phyloP scores from a whole-genome alignment of 164 flowering plant genomes.

The Vitis cinerea region DNA sequence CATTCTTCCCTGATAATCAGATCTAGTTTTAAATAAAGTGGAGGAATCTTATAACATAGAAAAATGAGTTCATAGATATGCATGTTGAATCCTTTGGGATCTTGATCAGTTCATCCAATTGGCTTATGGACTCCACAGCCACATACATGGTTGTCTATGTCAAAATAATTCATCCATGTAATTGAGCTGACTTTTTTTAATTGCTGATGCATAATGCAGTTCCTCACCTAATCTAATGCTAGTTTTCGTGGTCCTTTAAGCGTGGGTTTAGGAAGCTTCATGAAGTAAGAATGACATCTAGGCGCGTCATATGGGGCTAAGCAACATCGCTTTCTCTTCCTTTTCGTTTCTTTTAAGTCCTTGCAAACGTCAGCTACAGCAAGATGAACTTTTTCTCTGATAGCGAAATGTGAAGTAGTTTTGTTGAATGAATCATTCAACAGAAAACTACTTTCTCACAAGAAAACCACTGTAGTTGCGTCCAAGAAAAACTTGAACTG shows the following conservation, averaged over 20 bases:
- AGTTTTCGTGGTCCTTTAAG: background rate
- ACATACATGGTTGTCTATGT: background rate
- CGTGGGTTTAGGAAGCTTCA: background rate
- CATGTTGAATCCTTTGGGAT: background rate
- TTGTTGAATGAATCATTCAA: too few relatives aligned
- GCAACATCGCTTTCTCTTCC: background rate
- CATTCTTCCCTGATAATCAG: background rate
- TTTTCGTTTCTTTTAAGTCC: background rate
- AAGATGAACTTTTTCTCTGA: too few relatives aligned
- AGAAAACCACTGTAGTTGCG: too few relatives aligned
- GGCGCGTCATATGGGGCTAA: background rate
- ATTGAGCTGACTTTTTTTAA: conserved; percentile 2
- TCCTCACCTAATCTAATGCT: background rate
- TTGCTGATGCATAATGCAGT: background rate
- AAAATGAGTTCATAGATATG: background rate
- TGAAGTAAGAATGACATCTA: background rate
- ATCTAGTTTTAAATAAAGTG: background rate
- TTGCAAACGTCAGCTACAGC: background rate
- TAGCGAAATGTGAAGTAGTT: too few relatives aligned
- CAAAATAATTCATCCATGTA: background rate
- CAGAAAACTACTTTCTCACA: too few relatives aligned
- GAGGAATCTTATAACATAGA: background rate
- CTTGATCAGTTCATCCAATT: background rate
- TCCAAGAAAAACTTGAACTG: too few relatives aligned
- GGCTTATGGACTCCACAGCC: background rate